Base-by-base conservation (phyloP, 352 stramenopile genomes). In the Globisporangium nodosum region DNA sequence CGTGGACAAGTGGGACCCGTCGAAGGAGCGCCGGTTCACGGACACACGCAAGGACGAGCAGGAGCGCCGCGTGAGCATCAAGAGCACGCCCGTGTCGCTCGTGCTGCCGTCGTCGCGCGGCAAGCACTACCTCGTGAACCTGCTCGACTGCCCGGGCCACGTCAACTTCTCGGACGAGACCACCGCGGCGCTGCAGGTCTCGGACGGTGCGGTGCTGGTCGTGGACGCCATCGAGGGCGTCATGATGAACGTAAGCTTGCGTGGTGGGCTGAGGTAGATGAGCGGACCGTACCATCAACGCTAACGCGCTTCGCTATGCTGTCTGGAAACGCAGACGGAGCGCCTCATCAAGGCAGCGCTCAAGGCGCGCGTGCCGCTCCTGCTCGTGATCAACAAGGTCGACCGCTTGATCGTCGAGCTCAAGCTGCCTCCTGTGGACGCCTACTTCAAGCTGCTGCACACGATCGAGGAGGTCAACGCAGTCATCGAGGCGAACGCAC, bases 401-500 rank as follows among this genome's bases (percentile, higher is more conserved):
- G 97, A 99, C 74, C 94, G 97, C 0, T 73, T 99, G 16, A 98
- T 99, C 65, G 87, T 99, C 27, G 98, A 99, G 69, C 81, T 99
- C 43, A 99, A 99, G 72, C 68, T 99, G 11, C 96, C 97, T 6
- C 97, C 97, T 0, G 76, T 82, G 7, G 98, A 99, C 74, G 93
- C 96, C 45, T 99, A 99, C 76, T 98, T 96, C 68, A 99, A 99
- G 74, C 68, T 99, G 35, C 67, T 96, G 35, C 83, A 99, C 71
- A 96, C 96, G 39, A 96, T 99, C 49, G 97, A 99, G 66, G 88
- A 97, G 55, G 83, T 99, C n/a, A 99, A 99, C 70, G 80, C 75
- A 0, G 77, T 98, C 45, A 80, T 99, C 46, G 71, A 78, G 7
- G 72, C 86, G 18, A 85, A 90, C 53, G 85, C 77, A 11, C 74